These are phyloP conservation scores for Starmera dryadoides DNA, from an alignment of 805 yeast genomes.

Conservation along the genomic window DNA sequence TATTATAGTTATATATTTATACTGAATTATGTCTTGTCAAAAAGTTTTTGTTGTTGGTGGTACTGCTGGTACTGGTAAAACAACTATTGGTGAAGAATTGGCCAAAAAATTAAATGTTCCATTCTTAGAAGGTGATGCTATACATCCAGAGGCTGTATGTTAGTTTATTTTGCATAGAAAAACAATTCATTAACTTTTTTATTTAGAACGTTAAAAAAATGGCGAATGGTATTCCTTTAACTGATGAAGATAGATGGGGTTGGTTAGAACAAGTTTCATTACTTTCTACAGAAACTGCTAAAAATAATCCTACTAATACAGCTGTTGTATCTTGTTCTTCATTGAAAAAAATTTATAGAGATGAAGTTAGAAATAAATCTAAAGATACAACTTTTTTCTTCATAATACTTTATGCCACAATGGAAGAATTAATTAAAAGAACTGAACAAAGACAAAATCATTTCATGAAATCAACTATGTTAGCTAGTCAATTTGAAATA, in stretches of 20 bases:
- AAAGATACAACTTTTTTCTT: conserved; percentile 41
- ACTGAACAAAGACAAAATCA: conserved; percentile 65
- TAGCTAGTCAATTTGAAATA: conserved; percentile 66
- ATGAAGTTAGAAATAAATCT: conserved; percentile 35
- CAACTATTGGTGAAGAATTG: conserved; percentile 61
- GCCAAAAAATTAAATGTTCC: conserved; percentile 38
- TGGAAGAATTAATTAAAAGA: conserved; percentile 52
- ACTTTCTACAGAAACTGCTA: conserved; percentile 32
- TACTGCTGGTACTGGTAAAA: conserved; percentile 94
- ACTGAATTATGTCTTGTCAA: neutral
- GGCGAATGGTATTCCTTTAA: conserved; percentile 72
- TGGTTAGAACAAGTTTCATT: conserved; percentile 62
- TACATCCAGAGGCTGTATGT: conserved; percentile 51
- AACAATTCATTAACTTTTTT: neutral
- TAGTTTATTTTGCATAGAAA: neutral
- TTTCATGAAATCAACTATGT: conserved; percentile 84
- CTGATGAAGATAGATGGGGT: conserved; percentile 88
- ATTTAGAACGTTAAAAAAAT: conserved; percentile 66
- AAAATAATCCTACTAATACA: conserved; percentile 20
- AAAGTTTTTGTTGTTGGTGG: conserved; percentile 72
- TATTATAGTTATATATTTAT: too few relatives aligned
- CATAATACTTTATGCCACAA: conserved; percentile 60
- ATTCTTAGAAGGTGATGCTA: conserved; percentile 79
- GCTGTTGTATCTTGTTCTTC: conserved; percentile 78
- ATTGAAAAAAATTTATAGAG: conserved; percentile 68